Evolutionary conservation across 1,139 yeast genomes (phyloP).

Genomic region (Diutina pseudorugosa): DNA sequence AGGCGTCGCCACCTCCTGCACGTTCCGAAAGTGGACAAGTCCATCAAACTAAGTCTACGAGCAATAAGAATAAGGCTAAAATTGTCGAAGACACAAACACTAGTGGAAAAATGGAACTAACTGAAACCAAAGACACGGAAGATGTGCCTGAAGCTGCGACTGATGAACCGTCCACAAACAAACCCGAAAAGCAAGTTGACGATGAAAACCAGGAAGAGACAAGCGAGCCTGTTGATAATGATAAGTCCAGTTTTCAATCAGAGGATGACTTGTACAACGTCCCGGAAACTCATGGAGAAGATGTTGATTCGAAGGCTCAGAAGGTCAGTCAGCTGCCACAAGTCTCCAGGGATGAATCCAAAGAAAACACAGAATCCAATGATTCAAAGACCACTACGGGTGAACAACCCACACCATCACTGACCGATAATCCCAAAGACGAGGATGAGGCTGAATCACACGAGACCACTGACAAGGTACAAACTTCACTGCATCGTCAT

Average conservation of each 20-base stretch:
- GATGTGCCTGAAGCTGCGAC: background rate
- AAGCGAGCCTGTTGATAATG: background rate
- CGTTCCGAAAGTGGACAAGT: background rate
- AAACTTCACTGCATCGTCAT: background rate
- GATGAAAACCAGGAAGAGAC: background rate
- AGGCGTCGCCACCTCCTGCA: background rate
- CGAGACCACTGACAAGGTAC: background rate
- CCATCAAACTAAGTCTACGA: background rate
- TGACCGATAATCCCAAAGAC: background rate
- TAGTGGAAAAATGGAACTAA: background rate
- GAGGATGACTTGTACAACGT: background rate
- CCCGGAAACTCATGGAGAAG: background rate
- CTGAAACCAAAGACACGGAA: background rate
- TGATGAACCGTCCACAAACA: background rate
- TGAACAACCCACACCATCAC: background rate
- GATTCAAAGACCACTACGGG: background rate
- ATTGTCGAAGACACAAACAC: background rate
- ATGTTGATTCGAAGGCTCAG: background rate
- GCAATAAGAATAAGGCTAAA: background rate
- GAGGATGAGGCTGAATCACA: background rate
- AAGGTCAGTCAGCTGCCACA: background rate
- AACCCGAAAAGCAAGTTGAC: background rate
- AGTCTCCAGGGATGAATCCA: background rate
- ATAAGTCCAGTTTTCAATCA: too few relatives aligned
- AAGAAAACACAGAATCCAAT: background rate